These are phyloP conservation scores for Ulmus americana DNA, from an alignment of 331 rosid genomes.

Conservation along the genomic window DNA sequence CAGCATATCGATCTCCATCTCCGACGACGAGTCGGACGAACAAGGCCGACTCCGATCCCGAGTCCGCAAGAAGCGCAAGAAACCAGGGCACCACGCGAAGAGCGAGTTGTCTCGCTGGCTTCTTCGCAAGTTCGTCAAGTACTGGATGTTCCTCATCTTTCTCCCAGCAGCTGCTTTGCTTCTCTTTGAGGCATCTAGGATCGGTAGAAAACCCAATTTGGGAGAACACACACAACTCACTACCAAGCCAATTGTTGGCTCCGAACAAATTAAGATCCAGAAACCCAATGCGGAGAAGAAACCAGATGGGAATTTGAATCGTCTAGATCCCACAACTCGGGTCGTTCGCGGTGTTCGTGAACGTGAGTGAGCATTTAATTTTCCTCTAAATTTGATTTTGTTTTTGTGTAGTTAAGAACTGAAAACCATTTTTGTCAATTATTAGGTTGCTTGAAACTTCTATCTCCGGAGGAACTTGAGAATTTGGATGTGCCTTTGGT, in stretches of 20 bases:
- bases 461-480: constrained; percentile 78
- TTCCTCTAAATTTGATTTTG: background rate
- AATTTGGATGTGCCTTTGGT: constrained; percentile 51
- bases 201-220: constrained; percentile 36
- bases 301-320: constrained; percentile 55
- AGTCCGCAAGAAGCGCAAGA: constrained; percentile 70
- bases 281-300: constrained; percentile 29
- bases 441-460: constrained; percentile 77
- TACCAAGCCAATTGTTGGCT: background rate
- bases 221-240: constrained; percentile 10
- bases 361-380: constrained; percentile 44
- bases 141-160: constrained; percentile 66
- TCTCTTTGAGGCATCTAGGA: constrained; percentile 48
- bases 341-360: constrained; percentile 64
- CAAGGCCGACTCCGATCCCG: constrained; percentile 63
- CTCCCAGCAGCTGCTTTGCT: constrained; percentile 49
- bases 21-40: constrained; percentile 74
- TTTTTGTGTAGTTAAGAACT: background rate
- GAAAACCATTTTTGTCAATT: constrained; percentile 12
- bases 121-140: constrained; percentile 36
- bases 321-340: constrained; percentile 63
- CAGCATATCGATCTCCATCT: constrained; percentile 50
- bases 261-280: constrained; percentile 13
- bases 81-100: constrained; percentile 36
- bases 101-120: constrained; percentile 33